Conservation (phyloP, 257 asterid species). For the Parsonsia alboflavescens region DNA sequence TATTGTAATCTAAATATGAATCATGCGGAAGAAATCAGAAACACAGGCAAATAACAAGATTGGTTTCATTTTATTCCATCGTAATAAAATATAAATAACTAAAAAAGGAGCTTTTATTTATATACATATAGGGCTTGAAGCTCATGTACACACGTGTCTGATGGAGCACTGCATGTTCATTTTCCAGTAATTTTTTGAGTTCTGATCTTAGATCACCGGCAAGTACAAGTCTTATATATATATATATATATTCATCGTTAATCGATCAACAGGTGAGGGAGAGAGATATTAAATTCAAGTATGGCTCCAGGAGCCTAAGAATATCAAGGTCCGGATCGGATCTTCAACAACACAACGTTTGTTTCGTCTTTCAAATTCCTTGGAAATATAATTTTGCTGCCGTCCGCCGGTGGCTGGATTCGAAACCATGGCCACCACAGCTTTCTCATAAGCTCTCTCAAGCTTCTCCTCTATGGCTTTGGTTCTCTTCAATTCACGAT, state of each 20-base stretch:
- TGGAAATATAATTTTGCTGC: slow-evolving; percentile 13
- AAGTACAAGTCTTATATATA: background rate
- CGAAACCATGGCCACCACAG: slow-evolving; percentile 13
- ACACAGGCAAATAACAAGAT: no score
- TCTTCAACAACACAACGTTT: slow-evolving; percentile 40
- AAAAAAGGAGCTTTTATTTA: background rate
- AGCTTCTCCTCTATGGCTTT: slow-evolving; percentile 25
- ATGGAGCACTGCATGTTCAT: background rate
- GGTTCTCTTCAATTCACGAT: slow-evolving; percentile 18
- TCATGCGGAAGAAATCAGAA: no score
- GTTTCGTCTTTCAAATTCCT: slow-evolving; percentile 37
- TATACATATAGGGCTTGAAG: background rate
- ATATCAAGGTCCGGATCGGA: slow-evolving; percentile 58
- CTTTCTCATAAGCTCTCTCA: slow-evolving; percentile 10
- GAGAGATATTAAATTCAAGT: slow-evolving; percentile 18
- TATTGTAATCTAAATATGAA: no score
- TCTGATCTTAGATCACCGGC: background rate
- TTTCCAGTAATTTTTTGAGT: background rate
- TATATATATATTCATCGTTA: background rate
- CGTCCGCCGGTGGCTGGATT: background rate
- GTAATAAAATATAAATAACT: background rate
- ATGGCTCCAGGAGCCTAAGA: slow-evolving; percentile 58
- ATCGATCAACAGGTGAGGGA: background rate
- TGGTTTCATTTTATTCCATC: background rate
- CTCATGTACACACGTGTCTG: background rate